Evolutionary conservation across 768 basidiomycete species (phyloP).

Genomic region (Lenzites betulinus): DNA sequence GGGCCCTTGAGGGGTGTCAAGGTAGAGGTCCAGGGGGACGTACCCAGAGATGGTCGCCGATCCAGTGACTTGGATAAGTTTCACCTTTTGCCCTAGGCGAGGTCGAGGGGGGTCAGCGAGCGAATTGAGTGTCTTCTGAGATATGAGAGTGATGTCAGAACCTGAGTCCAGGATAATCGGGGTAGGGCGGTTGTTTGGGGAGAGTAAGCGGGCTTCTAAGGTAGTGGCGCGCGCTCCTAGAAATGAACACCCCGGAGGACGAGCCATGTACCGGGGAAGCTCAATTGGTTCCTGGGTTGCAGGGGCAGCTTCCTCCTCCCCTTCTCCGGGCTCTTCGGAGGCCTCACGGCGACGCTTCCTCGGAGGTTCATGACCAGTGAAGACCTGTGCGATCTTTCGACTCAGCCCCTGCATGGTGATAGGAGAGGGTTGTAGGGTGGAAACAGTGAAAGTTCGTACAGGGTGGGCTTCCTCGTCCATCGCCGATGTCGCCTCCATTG

Average conservation of each 20-base stretch:
- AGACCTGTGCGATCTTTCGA: too few species aligned
- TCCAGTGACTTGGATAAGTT: conserved; percentile 38
- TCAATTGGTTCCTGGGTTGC: neutral
- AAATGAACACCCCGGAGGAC: conserved; percentile 36
- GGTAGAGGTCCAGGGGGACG: conserved; percentile 29
- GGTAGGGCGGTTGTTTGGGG: neutral
- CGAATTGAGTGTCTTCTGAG: conserved; percentile 11
- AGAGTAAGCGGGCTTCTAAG: conserved; percentile 11
- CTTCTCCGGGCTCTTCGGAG: neutral
- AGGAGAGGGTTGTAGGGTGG: too few species aligned
- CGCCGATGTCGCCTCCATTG: neutral
- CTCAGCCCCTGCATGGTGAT: too few species aligned
- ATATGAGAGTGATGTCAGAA: too few species aligned
- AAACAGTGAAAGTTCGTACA: too few species aligned
- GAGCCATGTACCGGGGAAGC: neutral
- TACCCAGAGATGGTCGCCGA: conserved; percentile 31
- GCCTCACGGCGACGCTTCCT: neutral
- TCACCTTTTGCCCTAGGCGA: conserved; percentile 32
- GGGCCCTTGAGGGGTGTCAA: conserved; percentile 27
- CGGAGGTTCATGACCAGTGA: too few species aligned
- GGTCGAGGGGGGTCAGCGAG: conserved; percentile 21
- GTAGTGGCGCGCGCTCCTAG: conserved; percentile 35
- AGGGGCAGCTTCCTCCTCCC: too few species aligned
- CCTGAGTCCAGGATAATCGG: conserved; percentile 31
- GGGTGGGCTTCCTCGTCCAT: too few species aligned